Base-by-base conservation (phyloP, 208 protist species). In the Leishmania guyanensis region DNA sequence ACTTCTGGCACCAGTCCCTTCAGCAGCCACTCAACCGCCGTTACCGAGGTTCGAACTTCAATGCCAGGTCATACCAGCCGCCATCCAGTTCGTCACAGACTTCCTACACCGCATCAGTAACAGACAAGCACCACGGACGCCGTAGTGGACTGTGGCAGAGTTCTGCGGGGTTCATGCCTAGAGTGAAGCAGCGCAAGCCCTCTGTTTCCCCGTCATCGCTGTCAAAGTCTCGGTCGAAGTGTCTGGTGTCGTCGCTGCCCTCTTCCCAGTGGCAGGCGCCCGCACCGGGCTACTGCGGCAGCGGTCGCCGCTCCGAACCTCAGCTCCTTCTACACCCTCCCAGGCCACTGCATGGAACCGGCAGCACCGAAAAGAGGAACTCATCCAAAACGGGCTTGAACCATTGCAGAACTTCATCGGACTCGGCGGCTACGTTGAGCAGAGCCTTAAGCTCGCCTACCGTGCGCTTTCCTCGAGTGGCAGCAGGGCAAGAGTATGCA, bases 341-440 rank as follows among this genome's bases (percentile, higher is more conserved):
- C 58, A 53, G 14, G 12, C 26, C 10, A 2, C 48, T 14, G 36
- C 39, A 29, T 74, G 62, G 36, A 74, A 64, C 58, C 50, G 72
- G 14, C 56, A 86, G 75, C 79, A 51, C 48, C 79, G 75, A 70
- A 84, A 83, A 36, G 66, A 86, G 51, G 77, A 75, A 36, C 46
- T 84, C 22, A 33, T 82, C 17, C 62, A 82, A 20, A 84, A 70
- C 29, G 71, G 72, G 10, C 75, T 89, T 0, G 76, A 82, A 62
- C 79, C 82, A 9, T 16, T 86, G 54, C 79, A 82, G 51, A 89
- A 89, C 74, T 33, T 89, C 12, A 62, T 89, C 12, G 86, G 86
- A 9, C 39, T 89, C 1, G 70, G 78, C 26, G 66, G 66, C 48
- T 82, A 84, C 36, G 74, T 86, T 26, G 68, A 82, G 8, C 80